A percentile compares a stretch with the other conserved stretches of the same genome.
Evolutionary conservation across 805 yeast species (phyloP).

Genomic region (Sugiyamaella lignohabitans): DNA sequence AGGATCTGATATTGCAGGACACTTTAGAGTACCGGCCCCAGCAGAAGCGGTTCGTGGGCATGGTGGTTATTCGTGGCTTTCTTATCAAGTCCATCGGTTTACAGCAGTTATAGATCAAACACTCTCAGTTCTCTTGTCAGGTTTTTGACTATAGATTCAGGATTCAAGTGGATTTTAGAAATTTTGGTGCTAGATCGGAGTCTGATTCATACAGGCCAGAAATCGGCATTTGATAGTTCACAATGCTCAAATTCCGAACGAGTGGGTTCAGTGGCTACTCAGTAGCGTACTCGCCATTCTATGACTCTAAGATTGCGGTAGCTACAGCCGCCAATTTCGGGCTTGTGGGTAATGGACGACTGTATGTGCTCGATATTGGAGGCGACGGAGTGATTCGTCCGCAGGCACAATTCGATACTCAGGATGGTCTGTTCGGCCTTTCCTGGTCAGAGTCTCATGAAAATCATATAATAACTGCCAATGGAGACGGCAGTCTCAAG

Average conservation of each 20-base stretch:
- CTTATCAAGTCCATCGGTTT: slow-evolving; percentile 22
- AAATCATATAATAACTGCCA: slow-evolving; percentile 72
- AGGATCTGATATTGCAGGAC: slow-evolving; percentile 30
- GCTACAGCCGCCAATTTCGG: slow-evolving; percentile 92
- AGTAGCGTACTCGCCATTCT: slow-evolving; percentile 85
- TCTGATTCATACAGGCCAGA: not conserved
- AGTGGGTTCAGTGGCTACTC: slow-evolving; percentile 81
- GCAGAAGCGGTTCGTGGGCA: slow-evolving; percentile 29
- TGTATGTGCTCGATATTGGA: slow-evolving; percentile 62
- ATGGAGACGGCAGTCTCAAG: slow-evolving; percentile 86
- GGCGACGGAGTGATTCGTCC: slow-evolving; percentile 51
- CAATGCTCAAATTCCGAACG: slow-evolving; percentile 68
- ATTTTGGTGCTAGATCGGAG: too few species aligned
- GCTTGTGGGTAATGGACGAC: slow-evolving; percentile 85
- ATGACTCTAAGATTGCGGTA: slow-evolving; percentile 82
- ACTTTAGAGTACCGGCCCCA: slow-evolving; percentile 28
- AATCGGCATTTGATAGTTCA: not conserved
- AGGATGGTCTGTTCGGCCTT: slow-evolving; percentile 83
- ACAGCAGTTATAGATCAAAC: too few species aligned
- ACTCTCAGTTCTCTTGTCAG: too few species aligned
- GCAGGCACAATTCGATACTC: slow-evolving; percentile 61
- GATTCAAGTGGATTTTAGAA: too few species aligned
- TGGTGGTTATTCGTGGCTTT: slow-evolving; percentile 30
- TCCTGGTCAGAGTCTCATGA: slow-evolving; percentile 91
- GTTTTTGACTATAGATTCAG: too few species aligned